Conservation (phyloP, 768 basidiomycete species). For the Fistulinella prunicolor region DNA sequence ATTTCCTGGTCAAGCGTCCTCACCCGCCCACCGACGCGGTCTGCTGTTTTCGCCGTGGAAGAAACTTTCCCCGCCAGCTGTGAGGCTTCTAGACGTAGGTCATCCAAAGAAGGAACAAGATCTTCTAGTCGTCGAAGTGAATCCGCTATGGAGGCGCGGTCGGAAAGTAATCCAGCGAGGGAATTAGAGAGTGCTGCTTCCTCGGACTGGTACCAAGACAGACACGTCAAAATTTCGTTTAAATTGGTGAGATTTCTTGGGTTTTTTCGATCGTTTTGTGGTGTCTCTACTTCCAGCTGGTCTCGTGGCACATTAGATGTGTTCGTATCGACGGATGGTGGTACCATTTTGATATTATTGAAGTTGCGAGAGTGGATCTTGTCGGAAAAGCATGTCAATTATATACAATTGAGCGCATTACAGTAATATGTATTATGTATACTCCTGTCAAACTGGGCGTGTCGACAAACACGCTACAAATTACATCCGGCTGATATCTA, state of each 20-base stretch:
- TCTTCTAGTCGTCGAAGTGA: slow-evolving; percentile 61
- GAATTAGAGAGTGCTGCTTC: slow-evolving; percentile 75
- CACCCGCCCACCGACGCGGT: slow-evolving; percentile 90
- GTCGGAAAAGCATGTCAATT: too few relatives aligned
- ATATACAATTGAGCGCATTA: too few relatives aligned
- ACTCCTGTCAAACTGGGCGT: too few relatives aligned
- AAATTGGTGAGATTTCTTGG: slow-evolving; percentile 52
- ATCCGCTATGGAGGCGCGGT: slow-evolving; percentile 59
- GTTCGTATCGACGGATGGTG: slow-evolving; percentile 13
- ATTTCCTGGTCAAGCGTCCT: slow-evolving; percentile 90
- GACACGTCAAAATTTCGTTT: slow-evolving; percentile 68
- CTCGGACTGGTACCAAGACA: slow-evolving; percentile 72
- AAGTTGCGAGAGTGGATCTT: too few relatives aligned
- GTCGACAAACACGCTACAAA: too few relatives aligned
- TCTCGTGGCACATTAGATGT: slow-evolving; percentile 9
- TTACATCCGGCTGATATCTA: too few relatives aligned
- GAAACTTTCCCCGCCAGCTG: slow-evolving; percentile 58
- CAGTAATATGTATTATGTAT: too few relatives aligned
- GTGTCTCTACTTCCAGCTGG: slow-evolving; percentile 5
- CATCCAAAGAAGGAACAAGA: slow-evolving; percentile 60
- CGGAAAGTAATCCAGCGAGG: slow-evolving; percentile 66
- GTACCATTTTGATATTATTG: not conserved
- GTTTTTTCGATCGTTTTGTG: slow-evolving; percentile 14
- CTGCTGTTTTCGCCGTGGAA: slow-evolving; percentile 73
- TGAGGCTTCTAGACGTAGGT: slow-evolving; percentile 55